Conservation (phyloP, 2,329 filamentous ascomycete species). For the Gaeumannomyces sp. region DNA sequence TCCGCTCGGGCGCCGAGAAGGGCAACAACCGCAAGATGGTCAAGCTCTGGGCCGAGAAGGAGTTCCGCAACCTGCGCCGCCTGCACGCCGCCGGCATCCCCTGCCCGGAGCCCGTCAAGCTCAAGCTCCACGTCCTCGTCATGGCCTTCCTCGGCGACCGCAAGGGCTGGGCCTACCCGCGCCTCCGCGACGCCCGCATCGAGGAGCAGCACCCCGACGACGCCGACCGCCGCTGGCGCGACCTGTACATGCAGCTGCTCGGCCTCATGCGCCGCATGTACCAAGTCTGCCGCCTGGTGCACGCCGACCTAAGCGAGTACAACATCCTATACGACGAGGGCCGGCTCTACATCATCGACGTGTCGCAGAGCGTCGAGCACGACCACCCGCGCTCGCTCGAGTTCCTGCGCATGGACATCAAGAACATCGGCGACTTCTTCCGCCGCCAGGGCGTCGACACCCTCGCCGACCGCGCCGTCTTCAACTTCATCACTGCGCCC, state of each 20-base stretch:
- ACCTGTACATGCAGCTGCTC: conserved; percentile 75
- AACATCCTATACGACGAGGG: conserved; percentile 86
- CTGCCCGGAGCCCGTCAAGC: conserved; percentile 80
- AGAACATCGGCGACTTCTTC: conserved; percentile 95
- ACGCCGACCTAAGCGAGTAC: conserved; percentile 97
- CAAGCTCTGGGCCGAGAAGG: conserved; percentile 97
- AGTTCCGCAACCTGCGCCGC: conserved; percentile 86
- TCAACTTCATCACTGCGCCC: conserved; percentile 69
- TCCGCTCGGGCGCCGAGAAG: conserved; percentile 87
- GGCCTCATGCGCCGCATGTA: conserved; percentile 90
- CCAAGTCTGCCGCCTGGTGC: conserved; percentile 83
- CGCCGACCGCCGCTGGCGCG: conserved; percentile 65
- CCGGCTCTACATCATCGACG: conserved; percentile 89
- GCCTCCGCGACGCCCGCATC: conserved; percentile 80
- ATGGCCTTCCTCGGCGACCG: conserved; percentile 90
- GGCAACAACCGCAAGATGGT: conserved; percentile 95
- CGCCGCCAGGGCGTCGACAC: conserved; percentile 75
- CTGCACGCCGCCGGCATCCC: conserved; percentile 80
- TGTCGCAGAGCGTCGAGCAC: conserved; percentile 94
- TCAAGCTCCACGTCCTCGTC: conserved; percentile 89
- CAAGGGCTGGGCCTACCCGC: conserved; percentile 81
- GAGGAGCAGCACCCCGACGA: conserved; percentile 46
- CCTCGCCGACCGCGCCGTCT: conserved; percentile 71
- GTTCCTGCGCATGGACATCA: conserved; percentile 97
- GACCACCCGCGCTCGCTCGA: conserved; percentile 90